phyloP scores from a whole-genome alignment of 1,284 basidiomycete genomes.

The Sporisorium scitamineum region DNA sequence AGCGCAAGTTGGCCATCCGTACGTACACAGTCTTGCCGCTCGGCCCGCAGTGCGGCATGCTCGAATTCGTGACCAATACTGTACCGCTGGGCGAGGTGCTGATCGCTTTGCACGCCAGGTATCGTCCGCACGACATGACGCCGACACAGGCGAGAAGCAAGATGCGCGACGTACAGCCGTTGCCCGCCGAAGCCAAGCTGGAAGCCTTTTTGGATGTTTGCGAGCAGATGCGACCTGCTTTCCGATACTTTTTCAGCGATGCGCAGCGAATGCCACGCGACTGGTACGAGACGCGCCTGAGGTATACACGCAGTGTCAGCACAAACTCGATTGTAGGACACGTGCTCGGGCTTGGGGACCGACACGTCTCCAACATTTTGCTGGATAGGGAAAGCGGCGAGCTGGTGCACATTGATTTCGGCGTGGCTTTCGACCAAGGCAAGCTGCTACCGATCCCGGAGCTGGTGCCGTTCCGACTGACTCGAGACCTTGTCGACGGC shows the following conservation, averaged over 20 bases:
- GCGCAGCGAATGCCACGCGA: slow-evolving; percentile 84
- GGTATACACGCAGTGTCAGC: slow-evolving; percentile 90
- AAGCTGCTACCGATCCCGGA: slow-evolving; percentile 85
- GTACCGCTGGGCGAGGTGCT: slow-evolving; percentile 78
- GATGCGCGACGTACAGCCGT: slow-evolving; percentile 34
- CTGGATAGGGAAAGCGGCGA: slow-evolving; percentile 87
- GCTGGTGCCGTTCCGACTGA: slow-evolving; percentile 92
- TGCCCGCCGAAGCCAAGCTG: slow-evolving; percentile 43
- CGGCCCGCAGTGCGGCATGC: slow-evolving; percentile 81
- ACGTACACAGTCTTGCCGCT: slow-evolving; percentile 91
- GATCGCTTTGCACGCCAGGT: slow-evolving; percentile 73
- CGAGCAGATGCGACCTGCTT: slow-evolving; percentile 80
- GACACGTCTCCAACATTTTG: slow-evolving; percentile 92
- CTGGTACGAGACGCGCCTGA: slow-evolving; percentile 93
- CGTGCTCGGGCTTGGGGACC: slow-evolving; percentile 90
- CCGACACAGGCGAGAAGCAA: slow-evolving; percentile 44
- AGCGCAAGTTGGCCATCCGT: slow-evolving; percentile 80
- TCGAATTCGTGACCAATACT: slow-evolving; percentile 92
- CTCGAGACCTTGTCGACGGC: slow-evolving; percentile 91
- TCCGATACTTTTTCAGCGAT: slow-evolving; percentile 94
- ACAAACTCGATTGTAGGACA: slow-evolving; percentile 95
- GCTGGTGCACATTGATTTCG: slow-evolving; percentile 93
- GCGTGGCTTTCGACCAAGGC: slow-evolving; percentile 95
- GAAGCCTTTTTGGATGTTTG: slow-evolving; percentile 74
- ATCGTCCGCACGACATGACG: slow-evolving; percentile 41